phyloP scores from a whole-genome alignment of 805 yeast species.

The Suhomyces kilbournensis region DNA sequence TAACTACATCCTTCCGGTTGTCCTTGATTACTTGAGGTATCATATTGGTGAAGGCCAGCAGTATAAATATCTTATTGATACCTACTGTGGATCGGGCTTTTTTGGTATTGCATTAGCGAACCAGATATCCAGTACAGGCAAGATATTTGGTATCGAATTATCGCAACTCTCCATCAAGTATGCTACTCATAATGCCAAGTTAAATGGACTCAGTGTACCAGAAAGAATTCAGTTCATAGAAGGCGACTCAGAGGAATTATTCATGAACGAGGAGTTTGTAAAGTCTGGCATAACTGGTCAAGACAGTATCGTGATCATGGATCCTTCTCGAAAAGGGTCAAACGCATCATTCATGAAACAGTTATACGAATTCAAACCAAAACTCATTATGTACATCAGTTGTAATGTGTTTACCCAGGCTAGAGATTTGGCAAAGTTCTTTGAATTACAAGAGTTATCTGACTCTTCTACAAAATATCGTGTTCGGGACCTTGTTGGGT shows the following conservation, averaged over 20 bases:
- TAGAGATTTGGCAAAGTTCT: slow-evolving; percentile 35
- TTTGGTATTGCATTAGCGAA: slow-evolving; percentile 38
- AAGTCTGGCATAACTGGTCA: slow-evolving; percentile 26
- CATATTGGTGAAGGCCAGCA: slow-evolving; percentile 12
- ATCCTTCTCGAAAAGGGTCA: slow-evolving; percentile 46
- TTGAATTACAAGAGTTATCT: slow-evolving; percentile 15
- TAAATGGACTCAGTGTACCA: slow-evolving; percentile 33
- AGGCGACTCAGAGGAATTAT: slow-evolving; percentile 39
- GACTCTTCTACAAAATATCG: slow-evolving; percentile 10
- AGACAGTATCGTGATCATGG: slow-evolving; percentile 39
- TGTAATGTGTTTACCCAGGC: slow-evolving; percentile 48
- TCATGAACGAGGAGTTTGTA: slow-evolving; percentile 22
- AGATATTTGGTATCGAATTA: slow-evolving; percentile 42
- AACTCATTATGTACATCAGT: slow-evolving; percentile 38
- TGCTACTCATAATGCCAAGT: slow-evolving; percentile 38
- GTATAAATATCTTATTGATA: slow-evolving; percentile 34
- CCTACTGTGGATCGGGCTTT: slow-evolving; percentile 48
- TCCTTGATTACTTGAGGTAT: slow-evolving; percentile 29
- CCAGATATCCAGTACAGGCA: slow-evolving; percentile 25
- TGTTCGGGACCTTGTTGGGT: slow-evolving; percentile 29
- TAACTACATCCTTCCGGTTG: slow-evolving; percentile 31
- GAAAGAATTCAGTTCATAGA: slow-evolving; percentile 29
- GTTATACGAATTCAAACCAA: slow-evolving; percentile 34
- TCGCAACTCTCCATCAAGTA: slow-evolving; percentile 29
- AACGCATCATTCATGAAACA: slow-evolving; percentile 33